These are phyloP conservation scores for Exidia glandulosa DNA, from an alignment of 768 basidiomycete species.

Conservation along the genomic window DNA sequence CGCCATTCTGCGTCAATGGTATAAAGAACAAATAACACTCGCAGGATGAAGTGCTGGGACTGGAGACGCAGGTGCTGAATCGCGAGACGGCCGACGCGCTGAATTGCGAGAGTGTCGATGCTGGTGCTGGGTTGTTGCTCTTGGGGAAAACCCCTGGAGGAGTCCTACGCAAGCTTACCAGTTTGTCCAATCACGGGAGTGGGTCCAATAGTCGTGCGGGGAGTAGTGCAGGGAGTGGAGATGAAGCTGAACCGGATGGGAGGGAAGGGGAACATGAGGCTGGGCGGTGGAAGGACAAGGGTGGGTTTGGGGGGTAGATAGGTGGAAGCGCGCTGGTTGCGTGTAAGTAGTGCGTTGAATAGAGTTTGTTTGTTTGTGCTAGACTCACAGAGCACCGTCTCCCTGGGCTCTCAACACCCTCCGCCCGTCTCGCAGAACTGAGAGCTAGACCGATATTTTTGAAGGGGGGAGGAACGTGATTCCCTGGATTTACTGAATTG, in stretches of 20 bases:
- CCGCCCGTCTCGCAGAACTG: no score
- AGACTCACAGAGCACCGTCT: no score
- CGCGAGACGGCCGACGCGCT: not conserved
- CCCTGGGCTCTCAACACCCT: no score
- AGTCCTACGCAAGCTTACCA: not conserved
- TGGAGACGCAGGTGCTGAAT: not conserved
- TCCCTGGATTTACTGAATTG: no score
- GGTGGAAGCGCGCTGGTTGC: slow-evolving; percentile 17
- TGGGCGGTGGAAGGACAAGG: slow-evolving; percentile 19
- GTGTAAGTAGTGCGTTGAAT: no score
- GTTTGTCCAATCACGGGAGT: not conserved
- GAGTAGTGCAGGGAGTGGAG: not conserved
- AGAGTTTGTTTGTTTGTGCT: no score
- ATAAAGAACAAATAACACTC: not conserved
- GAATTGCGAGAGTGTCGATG: no score
- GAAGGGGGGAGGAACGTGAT: no score
- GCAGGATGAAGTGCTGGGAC: not conserved
- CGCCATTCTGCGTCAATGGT: not conserved
- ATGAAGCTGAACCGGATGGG: not conserved
- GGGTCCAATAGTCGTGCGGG: no score
- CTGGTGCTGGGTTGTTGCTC: not conserved
- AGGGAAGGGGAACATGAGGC: slow-evolving; percentile 12
- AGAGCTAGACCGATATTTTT: no score
- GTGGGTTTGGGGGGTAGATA: slow-evolving; percentile 25
- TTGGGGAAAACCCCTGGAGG: not conserved